Conservation (phyloP, 371 early-diverging fungal genomes). For the Neoconidiobolus thromboides region DNA sequence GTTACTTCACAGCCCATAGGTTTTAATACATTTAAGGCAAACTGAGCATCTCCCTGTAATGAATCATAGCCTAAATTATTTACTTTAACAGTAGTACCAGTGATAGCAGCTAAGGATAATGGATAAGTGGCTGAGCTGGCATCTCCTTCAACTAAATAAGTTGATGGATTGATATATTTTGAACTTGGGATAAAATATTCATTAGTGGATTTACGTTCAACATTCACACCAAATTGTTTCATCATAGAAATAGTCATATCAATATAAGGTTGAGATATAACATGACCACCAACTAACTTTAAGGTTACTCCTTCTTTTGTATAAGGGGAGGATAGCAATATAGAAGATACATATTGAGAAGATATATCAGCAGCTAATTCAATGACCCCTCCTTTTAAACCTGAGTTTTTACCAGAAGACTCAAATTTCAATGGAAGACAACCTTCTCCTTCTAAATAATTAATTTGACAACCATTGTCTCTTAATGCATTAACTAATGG, state of each 20-base stretch:
- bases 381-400: slow-evolving; percentile 70
- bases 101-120: slow-evolving; percentile 91
- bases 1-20: slow-evolving; percentile 64
- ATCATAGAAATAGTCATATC: slow-evolving; percentile 98
- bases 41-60: slow-evolving; percentile 80
- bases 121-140: slow-evolving; percentile 96
- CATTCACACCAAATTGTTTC: slow-evolving; percentile 75
- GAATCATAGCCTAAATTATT: slow-evolving; percentile 77
- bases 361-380: slow-evolving; percentile 79
- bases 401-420: slow-evolving; percentile 23
- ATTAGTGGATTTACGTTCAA: slow-evolving; percentile 53
- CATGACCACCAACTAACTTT: slow-evolving; percentile 71
- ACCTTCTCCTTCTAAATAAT: slow-evolving; percentile 60
- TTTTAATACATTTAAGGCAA: slow-evolving; percentile 77
- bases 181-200: slow-evolving; percentile 62
- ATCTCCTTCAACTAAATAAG: slow-evolving; percentile 51
- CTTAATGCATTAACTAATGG: slow-evolving; percentile 72
- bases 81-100: slow-evolving; percentile 70
- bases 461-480: slow-evolving; percentile 55
- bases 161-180: slow-evolving; percentile 57
- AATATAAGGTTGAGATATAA: slow-evolving; percentile 94
- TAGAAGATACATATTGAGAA: slow-evolving; percentile 94
- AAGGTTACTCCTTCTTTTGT: slow-evolving; percentile 62
- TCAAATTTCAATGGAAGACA: slow-evolving; percentile 71
- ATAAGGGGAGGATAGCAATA: slow-evolving; percentile 88